phyloP scores from a whole-genome alignment of 371 early-diverging fungal species.

The Mucor plumbeus region DNA sequence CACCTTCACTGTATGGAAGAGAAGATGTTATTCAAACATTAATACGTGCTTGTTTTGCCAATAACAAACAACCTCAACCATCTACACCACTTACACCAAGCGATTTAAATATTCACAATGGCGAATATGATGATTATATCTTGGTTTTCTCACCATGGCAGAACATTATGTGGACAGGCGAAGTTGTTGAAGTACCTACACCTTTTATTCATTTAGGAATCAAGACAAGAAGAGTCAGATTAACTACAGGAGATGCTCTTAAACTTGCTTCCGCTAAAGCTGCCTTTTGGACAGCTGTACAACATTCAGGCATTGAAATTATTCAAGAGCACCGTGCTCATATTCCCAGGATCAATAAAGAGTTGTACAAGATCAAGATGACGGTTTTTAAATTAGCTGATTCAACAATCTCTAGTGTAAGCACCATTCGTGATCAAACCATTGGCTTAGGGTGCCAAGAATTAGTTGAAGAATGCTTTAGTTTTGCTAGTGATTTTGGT shows the following conservation, averaged over 20 bases:
- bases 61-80: conserved; percentile 31
- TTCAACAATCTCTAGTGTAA: conserved; percentile 60
- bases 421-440: conserved; percentile 60
- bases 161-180: conserved; percentile 66
- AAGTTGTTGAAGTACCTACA: conserved; percentile 51
- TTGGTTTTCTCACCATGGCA: conserved; percentile 63
- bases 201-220: conserved; percentile 61
- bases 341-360: conserved; percentile 61
- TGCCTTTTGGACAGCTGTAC: conserved; percentile 54
- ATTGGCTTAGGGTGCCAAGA: conserved; percentile 69
- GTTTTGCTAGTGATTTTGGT: conserved; percentile 84
- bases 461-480: conserved; percentile 82
- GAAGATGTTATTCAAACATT: conserved; percentile 42
- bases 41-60: conserved; percentile 42
- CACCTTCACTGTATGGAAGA: conserved; percentile 47
- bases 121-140: conserved; percentile 52
- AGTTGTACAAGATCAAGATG: conserved; percentile 66
- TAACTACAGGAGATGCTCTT: conserved; percentile 64
- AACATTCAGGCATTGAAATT: conserved; percentile 53
- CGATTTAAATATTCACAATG: background rate
- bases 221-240: conserved; percentile 67
- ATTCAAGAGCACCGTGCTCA: conserved; percentile 66
- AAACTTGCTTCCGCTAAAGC: conserved; percentile 54
- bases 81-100: conserved; percentile 13
- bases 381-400: conserved; percentile 65